phyloP scores from a whole-genome alignment of 768 basidiomycete species.

The Psilocybe subaeruginosa region DNA sequence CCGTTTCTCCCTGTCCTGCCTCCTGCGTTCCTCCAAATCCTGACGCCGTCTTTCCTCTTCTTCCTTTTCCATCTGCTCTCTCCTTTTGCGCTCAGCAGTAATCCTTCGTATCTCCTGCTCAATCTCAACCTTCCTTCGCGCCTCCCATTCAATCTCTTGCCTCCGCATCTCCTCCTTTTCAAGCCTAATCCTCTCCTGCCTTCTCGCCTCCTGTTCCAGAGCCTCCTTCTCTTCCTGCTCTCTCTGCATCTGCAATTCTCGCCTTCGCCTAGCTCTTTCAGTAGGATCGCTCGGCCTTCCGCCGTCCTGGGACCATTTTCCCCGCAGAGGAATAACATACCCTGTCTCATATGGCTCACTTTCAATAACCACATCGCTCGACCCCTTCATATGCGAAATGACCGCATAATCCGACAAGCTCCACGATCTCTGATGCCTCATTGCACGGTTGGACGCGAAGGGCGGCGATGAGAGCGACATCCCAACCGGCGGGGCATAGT shows the following conservation, averaged over 20 bases:
- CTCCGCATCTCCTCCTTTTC: constrained; percentile 45
- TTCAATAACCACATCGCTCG: constrained; percentile 31
- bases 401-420: constrained; percentile 46
- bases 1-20: constrained; percentile 48
- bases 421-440: constrained; percentile 31
- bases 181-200: constrained; percentile 39
- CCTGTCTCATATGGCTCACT: constrained; percentile 11
- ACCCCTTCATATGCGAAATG: constrained; percentile 35
- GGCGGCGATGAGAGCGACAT: constrained; percentile 20
- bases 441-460: background rate
- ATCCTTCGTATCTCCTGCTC: constrained; percentile 43
- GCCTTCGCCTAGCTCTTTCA: constrained; percentile 34
- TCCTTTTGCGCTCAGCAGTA: constrained; percentile 38
- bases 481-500: constrained; percentile 21
- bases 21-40: constrained; percentile 52
- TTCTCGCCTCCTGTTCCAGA: constrained; percentile 44
- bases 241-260: constrained; percentile 32
- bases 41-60: constrained; percentile 47
- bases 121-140: constrained; percentile 37
- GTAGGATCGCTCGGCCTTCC: constrained; percentile 29
- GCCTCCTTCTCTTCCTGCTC: constrained; percentile 49
- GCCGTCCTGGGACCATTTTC: constrained; percentile 39
- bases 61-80: constrained; percentile 40
- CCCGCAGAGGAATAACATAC: constrained; percentile 30
- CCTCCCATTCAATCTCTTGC: constrained; percentile 48